Evolutionary conservation across 345 rosid species (phyloP).

Genomic region (Viola odorata): DNA sequence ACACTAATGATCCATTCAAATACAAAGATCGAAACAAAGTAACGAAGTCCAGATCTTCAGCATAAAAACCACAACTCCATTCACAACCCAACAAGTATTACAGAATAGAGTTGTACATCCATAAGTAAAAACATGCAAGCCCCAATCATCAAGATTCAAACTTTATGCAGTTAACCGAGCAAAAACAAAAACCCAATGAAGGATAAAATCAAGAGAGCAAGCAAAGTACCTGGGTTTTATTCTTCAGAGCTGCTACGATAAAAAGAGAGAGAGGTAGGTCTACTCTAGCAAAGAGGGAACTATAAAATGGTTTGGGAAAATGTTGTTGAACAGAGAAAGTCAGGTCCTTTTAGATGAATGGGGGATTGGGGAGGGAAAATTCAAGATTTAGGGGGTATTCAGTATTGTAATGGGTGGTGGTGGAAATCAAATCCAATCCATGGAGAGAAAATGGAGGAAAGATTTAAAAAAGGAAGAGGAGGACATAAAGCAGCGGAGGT

Average conservation of each 20-base stretch:
- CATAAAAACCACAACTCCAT: constrained; percentile 6
- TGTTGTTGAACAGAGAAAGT: neutral
- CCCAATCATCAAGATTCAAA: constrained; percentile 11
- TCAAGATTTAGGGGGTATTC: constrained; percentile 3
- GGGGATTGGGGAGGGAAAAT: constrained; percentile 17
- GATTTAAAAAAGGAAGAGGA: constrained; percentile 13
- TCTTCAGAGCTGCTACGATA: constrained; percentile 10
- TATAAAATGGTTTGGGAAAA: constrained; percentile 8
- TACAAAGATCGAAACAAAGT: constrained; percentile 7
- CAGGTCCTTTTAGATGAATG: constrained; percentile 3
- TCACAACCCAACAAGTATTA: constrained; percentile 9
- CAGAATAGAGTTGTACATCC: constrained; percentile 1
- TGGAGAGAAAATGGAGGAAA: constrained; percentile 8
- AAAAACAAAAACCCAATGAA: no score
- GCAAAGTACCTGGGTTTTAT: constrained; percentile 19
- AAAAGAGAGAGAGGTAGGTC: neutral
- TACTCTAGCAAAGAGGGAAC: neutral
- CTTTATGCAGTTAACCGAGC: constrained; percentile 5
- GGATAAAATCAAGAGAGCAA: neutral
- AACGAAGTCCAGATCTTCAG: constrained; percentile 33
- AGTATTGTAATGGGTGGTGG: neutral
- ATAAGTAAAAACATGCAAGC: no score
- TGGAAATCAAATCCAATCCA: constrained; percentile 27
- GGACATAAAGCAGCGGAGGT: neutral
- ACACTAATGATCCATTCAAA: constrained; percentile 31